Conservation (phyloP, 2,329 filamentous ascomycete genomes). For the Paecilomyces variotii region DNA sequence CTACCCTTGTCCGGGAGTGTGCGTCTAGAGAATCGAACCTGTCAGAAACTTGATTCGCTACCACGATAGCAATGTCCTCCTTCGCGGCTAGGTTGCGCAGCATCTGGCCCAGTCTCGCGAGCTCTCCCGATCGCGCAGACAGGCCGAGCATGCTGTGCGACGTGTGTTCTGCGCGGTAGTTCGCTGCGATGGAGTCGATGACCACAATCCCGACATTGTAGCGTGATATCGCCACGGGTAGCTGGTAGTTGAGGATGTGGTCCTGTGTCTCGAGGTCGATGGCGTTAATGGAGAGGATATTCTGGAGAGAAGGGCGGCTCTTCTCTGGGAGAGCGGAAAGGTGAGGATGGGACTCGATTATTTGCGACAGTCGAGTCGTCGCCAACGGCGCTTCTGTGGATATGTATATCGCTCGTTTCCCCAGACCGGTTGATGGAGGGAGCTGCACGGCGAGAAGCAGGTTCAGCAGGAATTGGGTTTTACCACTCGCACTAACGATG, state of each 20-base stretch:
- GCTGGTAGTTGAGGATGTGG: conserved; percentile 86
- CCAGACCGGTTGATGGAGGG: conserved; percentile 61
- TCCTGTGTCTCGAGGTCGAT: conserved; percentile 92
- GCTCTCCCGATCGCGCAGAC: conserved; percentile 66
- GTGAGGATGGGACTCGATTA: conserved; percentile 60
- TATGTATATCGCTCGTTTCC: conserved; percentile 77
- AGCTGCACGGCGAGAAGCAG: conserved; percentile 81
- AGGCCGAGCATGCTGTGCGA: conserved; percentile 44
- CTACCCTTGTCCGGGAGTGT: conserved; percentile 4
- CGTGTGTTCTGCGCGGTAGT: conserved; percentile 76
- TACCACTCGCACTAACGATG: conserved; percentile 66
- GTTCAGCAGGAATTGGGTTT: conserved; percentile 85
- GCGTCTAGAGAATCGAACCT: conserved; percentile 51
- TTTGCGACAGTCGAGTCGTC: conserved; percentile 71
- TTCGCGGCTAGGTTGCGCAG: conserved; percentile 67
- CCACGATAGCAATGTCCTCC: conserved; percentile 73
- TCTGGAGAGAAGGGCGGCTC: conserved; percentile 58
- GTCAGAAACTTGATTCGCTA: conserved; percentile 93
- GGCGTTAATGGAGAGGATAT: conserved; percentile 71
- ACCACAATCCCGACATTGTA: conserved; percentile 74
- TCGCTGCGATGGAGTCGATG: conserved; percentile 87
- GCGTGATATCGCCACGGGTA: conserved; percentile 72
- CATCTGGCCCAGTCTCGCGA: conserved; percentile 65
- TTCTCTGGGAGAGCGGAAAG: conserved; percentile 40
- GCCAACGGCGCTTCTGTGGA: conserved; percentile 84